Base-by-base conservation (phyloP, 2,329 filamentous ascomycete species). In the Lachnellula subtilissima region DNA sequence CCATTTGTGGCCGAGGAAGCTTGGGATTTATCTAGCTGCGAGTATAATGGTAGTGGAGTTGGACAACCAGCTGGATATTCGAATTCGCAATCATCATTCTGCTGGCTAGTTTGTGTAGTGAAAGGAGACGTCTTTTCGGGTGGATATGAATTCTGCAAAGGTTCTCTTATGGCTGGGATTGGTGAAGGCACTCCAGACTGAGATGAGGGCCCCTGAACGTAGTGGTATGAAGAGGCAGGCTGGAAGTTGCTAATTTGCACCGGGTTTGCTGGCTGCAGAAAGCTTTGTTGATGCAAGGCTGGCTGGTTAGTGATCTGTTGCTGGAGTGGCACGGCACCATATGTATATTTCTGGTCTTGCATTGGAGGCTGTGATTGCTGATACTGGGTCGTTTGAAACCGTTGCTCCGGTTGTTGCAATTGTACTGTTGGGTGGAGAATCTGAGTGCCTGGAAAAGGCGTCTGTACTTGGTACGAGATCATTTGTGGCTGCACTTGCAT, bases 401-500 rank as follows among this genome's bases (percentile, higher is more conserved):
- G 28, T 28, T 37, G 11, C 25, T 37, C 36, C 28, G 25, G 37
- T 22, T 52, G 49, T 5, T 37, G 17, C 14, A 32, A 17, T 48
- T 23, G 32, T 23, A 19, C 11, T 19, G 35, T 36, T 48, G 55
- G 25, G 25, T 23, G 40, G 50, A 54, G 11, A 14, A 22, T 40
- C 55, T 58, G 37, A 25, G 52, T 15, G 6, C 45, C 48, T 15
- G 36, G 52, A 15, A 50, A 32, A 46, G 36, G 39, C 17, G 22
- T 43, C 14, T 48, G 40, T 9, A 46, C 48, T 19, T 58, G 56
- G n/a, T 37, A 19, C 37, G 36, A 39, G 19, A 19, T 49, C 39
- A 48, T 19, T 42, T 59, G 48, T 22, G 32, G 36, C 50, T 54
- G 40, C 4, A 40, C 48, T 48, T 54, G 48, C 65, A 65, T 3